These are phyloP conservation scores for Kalanchoe fedtschenkoi DNA, from an alignment of 164 flowering plant species.

Conservation along the genomic window DNA sequence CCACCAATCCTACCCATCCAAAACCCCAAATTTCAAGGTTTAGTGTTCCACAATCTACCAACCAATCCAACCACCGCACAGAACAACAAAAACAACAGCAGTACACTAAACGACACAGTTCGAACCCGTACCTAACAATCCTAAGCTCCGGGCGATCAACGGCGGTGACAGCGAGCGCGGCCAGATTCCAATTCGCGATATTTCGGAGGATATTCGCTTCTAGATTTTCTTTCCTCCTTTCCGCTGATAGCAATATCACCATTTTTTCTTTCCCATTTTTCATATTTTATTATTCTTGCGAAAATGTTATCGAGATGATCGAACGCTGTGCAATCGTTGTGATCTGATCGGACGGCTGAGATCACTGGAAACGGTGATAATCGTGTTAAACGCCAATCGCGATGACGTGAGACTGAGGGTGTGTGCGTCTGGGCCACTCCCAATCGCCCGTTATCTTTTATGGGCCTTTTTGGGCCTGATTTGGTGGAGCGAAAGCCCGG, in stretches of 20 bases:
- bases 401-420: too few species aligned
- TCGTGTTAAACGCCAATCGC: too few species aligned
- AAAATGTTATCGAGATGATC: background rate
- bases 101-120: too few species aligned
- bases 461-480: too few species aligned
- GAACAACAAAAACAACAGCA: background rate
- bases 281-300: background rate
- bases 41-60: background rate
- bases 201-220: constrained; percentile 3
- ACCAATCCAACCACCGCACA: background rate
- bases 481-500: too few species aligned
- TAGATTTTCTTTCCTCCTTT: background rate
- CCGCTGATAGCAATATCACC: background rate
- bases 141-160: background rate
- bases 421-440: too few species aligned
- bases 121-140: background rate
- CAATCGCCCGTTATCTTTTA: too few species aligned
- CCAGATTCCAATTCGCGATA: background rate
- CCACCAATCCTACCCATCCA: too few species aligned
- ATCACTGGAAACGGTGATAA: too few species aligned
- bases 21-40: background rate
- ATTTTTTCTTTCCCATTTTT: background rate
- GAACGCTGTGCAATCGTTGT: background rate
- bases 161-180: background rate
- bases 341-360: background rate